These are phyloP conservation scores for Petasospora rhodanensis DNA, from an alignment of 1,139 yeast species.

Conservation along the genomic window DNA sequence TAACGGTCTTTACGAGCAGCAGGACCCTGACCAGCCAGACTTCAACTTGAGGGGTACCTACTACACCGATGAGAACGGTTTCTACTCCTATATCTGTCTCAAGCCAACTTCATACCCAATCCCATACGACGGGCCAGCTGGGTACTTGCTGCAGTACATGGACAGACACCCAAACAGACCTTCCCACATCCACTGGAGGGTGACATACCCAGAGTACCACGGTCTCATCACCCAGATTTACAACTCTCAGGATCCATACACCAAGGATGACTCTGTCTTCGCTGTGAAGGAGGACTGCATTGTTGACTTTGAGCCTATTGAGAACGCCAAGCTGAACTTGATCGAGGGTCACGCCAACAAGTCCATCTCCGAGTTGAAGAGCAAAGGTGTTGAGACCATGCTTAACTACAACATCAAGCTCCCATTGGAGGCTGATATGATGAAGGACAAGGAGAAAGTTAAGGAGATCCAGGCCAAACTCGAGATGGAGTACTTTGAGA, in stretches of 20 bases:
- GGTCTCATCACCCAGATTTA: slow-evolving; percentile 33
- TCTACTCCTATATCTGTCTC: slow-evolving; percentile 30
- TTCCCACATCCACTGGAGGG: slow-evolving; percentile 35
- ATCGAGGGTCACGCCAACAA: slow-evolving; percentile 1
- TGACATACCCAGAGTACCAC: slow-evolving; percentile 30
- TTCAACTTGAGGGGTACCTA: slow-evolving; percentile 34
- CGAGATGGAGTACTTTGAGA: slow-evolving; percentile 3
- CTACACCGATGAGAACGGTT: slow-evolving; percentile 29
- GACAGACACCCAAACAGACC: slow-evolving; percentile 38
- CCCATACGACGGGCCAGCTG: slow-evolving; percentile 40
- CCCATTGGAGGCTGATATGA: slow-evolving; percentile 2
- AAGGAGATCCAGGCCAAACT: slow-evolving; percentile 1
- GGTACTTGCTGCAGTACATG: slow-evolving; percentile 29
- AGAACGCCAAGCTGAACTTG: background rate
- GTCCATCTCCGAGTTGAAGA: slow-evolving; percentile 1
- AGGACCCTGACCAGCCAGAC: slow-evolving; percentile 26
- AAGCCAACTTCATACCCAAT: slow-evolving; percentile 37
- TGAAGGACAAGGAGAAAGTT: slow-evolving; percentile 1
- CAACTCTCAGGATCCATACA: slow-evolving; percentile 31
- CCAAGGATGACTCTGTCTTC: slow-evolving; percentile 32
- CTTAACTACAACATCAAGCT: slow-evolving; percentile 4
- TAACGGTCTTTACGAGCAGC: slow-evolving; percentile 37
- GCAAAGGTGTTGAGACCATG: slow-evolving; percentile 2
- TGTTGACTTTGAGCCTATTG: slow-evolving; percentile 7
- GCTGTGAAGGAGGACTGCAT: slow-evolving; percentile 8